Evolutionary conservation across 768 basidiomycete genomes (phyloP).

Genomic region (Calocera viscosa): DNA sequence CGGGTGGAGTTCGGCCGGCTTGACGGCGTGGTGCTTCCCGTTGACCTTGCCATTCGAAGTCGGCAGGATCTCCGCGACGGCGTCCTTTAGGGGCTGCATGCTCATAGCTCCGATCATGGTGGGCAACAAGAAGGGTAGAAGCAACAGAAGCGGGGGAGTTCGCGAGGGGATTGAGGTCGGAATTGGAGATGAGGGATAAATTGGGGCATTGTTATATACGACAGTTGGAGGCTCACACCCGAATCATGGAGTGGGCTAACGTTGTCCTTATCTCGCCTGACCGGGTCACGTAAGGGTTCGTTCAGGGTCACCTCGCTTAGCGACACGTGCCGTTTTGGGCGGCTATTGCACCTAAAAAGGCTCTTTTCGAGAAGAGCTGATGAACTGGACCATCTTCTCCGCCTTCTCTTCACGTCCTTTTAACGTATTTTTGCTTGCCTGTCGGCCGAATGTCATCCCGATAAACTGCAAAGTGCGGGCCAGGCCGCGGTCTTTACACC

Average conservation of each 20-base stretch:
- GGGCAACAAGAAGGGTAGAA: background rate
- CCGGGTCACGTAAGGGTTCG: conserved; percentile 7
- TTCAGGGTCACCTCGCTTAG: conserved; percentile 2
- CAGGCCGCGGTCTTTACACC: background rate
- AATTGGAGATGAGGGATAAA: background rate
- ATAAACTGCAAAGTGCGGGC: background rate
- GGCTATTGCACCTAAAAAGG: background rate
- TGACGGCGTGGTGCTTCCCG: background rate
- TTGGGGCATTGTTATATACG: background rate
- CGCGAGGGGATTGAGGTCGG: background rate
- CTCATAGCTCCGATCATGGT: background rate
- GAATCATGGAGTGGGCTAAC: background rate
- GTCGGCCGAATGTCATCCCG: background rate
- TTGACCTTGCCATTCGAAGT: background rate
- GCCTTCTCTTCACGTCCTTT: background rate
- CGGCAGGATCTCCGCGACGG: background rate
- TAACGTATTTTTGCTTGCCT: background rate
- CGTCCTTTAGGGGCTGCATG: background rate
- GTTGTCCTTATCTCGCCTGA: background rate
- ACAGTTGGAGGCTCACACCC: background rate
- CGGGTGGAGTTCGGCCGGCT: conserved; percentile 3
- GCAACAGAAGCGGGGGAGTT: background rate
- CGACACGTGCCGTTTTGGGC: background rate
- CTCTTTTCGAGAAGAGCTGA: background rate
- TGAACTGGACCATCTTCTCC: background rate